Conservation (phyloP, 2,329 filamentous ascomycete species). For the Fusarium irregulare region DNA sequence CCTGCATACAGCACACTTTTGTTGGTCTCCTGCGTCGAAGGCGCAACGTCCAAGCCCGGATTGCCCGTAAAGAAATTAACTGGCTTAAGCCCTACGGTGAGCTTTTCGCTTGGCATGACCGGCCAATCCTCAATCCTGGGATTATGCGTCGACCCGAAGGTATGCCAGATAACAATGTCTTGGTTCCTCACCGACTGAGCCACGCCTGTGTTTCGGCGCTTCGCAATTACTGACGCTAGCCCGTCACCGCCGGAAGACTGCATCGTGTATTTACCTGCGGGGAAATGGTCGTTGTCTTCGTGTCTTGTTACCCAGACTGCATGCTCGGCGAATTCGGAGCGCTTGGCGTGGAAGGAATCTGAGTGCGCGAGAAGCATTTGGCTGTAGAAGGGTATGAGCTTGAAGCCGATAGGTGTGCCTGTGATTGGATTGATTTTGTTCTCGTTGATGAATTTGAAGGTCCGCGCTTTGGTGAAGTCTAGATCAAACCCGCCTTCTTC, state of each 20-base stretch:
- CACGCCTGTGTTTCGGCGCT: constrained; percentile 39
- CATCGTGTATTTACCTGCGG: constrained; percentile 58
- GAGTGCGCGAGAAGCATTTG: constrained; percentile 57
- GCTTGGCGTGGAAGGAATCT: constrained; percentile 53
- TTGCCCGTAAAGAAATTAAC: constrained; percentile 66
- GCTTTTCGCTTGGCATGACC: constrained; percentile 72
- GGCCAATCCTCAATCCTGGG: constrained; percentile 75
- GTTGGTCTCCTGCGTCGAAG: constrained; percentile 52
- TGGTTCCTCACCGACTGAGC: constrained; percentile 58
- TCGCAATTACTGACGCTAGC: constrained; percentile 48
- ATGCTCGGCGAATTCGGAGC: constrained; percentile 58
- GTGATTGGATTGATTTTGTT: constrained; percentile 56
- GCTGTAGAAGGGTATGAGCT: constrained; percentile 59
- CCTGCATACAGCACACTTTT: constrained; percentile 46
- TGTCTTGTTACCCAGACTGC: constrained; percentile 60
- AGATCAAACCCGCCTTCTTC: constrained; percentile 61
- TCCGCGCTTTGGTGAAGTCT: constrained; percentile 60
- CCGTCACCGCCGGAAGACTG: constrained; percentile 59
- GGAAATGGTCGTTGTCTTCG: constrained; percentile 56
- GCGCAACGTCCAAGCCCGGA: constrained; percentile 62
- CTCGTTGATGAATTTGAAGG: constrained; percentile 63
- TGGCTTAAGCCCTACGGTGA: constrained; percentile 63
- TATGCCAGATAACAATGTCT: constrained; percentile 68
- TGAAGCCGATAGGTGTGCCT: constrained; percentile 59
- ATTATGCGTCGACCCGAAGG: constrained; percentile 72